Base-by-base conservation (phyloP, 495 filamentous ascomycete species). In the Aspergillus conjunctus region DNA sequence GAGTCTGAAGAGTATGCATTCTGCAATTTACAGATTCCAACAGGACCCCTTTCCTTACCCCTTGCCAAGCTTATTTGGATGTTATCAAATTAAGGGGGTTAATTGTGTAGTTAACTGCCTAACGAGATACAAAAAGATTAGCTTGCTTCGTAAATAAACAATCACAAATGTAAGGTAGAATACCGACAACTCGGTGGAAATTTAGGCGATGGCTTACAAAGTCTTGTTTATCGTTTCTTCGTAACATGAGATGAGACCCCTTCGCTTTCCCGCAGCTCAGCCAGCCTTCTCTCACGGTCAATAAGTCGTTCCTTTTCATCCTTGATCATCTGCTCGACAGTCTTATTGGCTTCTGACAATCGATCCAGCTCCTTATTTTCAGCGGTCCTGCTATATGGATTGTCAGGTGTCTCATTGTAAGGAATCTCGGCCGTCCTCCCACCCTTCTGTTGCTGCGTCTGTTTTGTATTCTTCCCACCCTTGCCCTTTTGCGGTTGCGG, bases 301-400 rank as follows among this genome's bases (percentile, higher is more conserved):
- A 78, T 68, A 41, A 87, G 75, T 66, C 85, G 82, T 56, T 84
- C 81, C 63, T 87, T 85, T 62, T 91, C 87, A 70, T 88, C 86
- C 64, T 79, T 84, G 61, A 85, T 78, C 73, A 91, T 85, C 65
- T 87, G 83, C 65, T 88, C 81, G 46, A 96, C 84, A 32, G 85
- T 86, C 77, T 86, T 87, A 22, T 86, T 79, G 1, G 83, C 85
- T 59, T 82, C 79, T 9, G 66, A 71, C 56, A 88, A 72, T 14
- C 81, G 76, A 66, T 85, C 82, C 59, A 88, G 60, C 74, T 94
- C 90, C 58, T 82, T 76, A 64, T 82, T 80, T 75, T 96, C 91
- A 53, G 87, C 87, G 71, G 88, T 85, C 64, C 79, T 76, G 71
- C 87, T 90, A 69, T 90, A 92, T n/a, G 87, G 86, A 67, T 90